Evolutionary conservation across 2,329 filamentous ascomycete species (phyloP), one percentile per base, ranked within the genome.

Genomic region (Phaeomoniella chlamydospora): DNA sequence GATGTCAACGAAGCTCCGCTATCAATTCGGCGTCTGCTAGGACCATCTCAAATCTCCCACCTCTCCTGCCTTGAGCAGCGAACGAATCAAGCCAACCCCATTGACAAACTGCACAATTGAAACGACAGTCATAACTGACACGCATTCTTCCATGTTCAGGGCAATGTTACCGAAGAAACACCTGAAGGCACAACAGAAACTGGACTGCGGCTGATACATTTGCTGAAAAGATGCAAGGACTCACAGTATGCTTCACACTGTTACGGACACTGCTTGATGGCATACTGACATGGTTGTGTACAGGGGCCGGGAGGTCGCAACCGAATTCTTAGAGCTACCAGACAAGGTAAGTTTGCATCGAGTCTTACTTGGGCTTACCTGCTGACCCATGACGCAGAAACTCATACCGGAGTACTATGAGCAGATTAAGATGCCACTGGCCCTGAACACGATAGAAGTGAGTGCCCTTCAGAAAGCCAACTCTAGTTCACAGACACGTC

Each of bases 381-480:
- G 29, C 15, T 26, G 22, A 26, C 22, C 6, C 22, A 30, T 31
- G 13, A 36, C 37, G 43, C 64, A 70, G 54, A 62, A 71, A 37
- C 41, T 62, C 65, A 43, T 71, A 82, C 45, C 77, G 31, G 77
- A 81, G 14, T 93, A 93, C 58, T 93, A 88, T 58, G 68, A 77
- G 48, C 67, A 71, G 44, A 85, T 81, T 41, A 72, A 74, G 44
- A 71, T 92, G 53, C 86, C 86, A 2, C 75, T 93, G 41, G 83
- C 85, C 0, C 64, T 94, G 32, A 70, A 79, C 46, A 78, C 70
- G 2, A 79, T 92, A 41, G 81, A 92, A 62, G 65, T 68, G 58
- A 41, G 58, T 42, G 29, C 13, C 9, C 15, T 29, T 31, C 22
- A 31, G 13, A 9, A 32, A 29, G 12, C 17, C 14, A 13, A 29